Evolutionary conservation across 345 rosid genomes (phyloP).

Genomic region (Heritiera fomes): DNA sequence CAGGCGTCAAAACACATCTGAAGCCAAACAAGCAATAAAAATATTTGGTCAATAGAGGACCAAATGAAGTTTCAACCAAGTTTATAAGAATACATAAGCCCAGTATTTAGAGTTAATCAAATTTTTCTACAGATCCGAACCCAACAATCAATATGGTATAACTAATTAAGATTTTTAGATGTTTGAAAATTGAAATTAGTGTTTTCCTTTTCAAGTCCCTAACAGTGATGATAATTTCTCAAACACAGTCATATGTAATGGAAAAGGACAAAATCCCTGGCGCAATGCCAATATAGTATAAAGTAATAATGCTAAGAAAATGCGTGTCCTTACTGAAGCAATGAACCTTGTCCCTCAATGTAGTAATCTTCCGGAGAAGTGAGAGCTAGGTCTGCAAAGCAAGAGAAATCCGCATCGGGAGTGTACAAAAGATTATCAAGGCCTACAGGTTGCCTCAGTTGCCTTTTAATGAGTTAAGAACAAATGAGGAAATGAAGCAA

Average conservation of each 20-base stretch:
- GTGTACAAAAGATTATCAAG: constrained; percentile 93
- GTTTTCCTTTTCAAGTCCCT: neutral
- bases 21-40: neutral
- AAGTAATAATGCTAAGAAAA: neutral
- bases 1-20: constrained; percentile 95
- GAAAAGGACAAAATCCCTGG: too few relatives aligned
- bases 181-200: neutral
- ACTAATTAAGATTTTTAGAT: neutral
- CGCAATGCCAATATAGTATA: neutral
- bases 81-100: neutral
- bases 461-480: constrained; percentile 48
- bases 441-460: constrained; percentile 72
- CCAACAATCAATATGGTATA: neutral
- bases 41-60: neutral
- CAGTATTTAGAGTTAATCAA: neutral
- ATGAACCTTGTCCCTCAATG: constrained; percentile 91
- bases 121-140: neutral
- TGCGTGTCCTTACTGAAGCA: constrained; percentile 82
- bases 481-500: neutral
- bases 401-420: constrained; percentile 98
- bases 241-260: neutral
- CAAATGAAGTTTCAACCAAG: neutral
- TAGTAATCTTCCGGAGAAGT: constrained; percentile 92
- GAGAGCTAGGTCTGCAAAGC: constrained; percentile 94
- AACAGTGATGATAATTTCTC: neutral